A percentile compares a stretch with the other conserved stretches of the same genome.
Evolutionary conservation across 2,329 filamentous ascomycete genomes (phyloP).

Genomic region (Falciphora oryzae): DNA sequence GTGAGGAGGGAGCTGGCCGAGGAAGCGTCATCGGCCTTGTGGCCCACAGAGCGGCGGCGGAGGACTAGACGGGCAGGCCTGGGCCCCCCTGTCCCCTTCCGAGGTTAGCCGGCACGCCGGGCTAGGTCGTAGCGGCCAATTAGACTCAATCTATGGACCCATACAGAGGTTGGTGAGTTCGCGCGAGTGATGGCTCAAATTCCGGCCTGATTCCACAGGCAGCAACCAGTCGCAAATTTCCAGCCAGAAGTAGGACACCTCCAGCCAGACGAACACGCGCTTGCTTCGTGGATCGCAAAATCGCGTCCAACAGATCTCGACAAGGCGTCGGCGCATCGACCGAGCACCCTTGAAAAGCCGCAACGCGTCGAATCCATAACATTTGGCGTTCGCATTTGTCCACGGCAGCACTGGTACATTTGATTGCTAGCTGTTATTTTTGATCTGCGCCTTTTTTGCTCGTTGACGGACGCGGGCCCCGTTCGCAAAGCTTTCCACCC

Average conservation of each 20-base stretch:
- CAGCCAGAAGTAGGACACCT: background rate
- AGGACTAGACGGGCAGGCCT: background rate
- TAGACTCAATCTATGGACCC: background rate
- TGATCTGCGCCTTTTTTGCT: background rate
- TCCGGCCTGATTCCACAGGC: background rate
- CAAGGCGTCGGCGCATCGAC: background rate
- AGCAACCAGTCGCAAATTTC: background rate
- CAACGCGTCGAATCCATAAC: background rate
- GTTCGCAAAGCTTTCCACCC: background rate
- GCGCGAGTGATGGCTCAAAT: background rate
- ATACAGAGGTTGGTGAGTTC: too few species aligned
- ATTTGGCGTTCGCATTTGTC: background rate
- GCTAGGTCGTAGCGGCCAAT: background rate
- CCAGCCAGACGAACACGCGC: background rate
- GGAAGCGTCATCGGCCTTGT: conserved; percentile 4
- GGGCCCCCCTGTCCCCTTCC: background rate
- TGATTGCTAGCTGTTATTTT: background rate
- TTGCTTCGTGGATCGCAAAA: background rate
- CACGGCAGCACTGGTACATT: background rate
- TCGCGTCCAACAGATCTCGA: conserved; percentile 1
- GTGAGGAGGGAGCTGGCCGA: background rate
- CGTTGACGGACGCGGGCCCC: background rate
- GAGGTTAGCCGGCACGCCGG: background rate
- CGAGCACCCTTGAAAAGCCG: background rate
- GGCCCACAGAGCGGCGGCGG: background rate